These are phyloP conservation scores for Malassezia furfur DNA, from an alignment of 1,284 basidiomycete species.

Conservation along the genomic window DNA sequence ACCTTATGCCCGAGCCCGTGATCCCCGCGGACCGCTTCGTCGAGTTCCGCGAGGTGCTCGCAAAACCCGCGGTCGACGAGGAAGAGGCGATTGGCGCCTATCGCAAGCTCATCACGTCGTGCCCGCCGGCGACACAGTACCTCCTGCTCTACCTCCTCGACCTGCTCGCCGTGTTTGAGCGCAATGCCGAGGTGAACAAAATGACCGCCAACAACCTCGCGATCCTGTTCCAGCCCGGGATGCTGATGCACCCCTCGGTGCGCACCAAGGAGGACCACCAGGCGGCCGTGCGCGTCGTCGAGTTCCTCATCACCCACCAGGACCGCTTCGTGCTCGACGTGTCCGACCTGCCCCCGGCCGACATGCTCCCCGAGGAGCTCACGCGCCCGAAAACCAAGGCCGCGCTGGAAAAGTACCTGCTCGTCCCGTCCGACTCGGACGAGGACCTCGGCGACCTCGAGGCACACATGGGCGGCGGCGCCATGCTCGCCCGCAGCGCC, in stretches of 20 bases:
- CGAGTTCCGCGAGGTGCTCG: constrained; percentile 68
- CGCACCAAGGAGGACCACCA: constrained; percentile 59
- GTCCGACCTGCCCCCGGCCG: constrained; percentile 31
- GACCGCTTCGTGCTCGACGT: constrained; percentile 44
- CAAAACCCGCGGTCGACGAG: constrained; percentile 26
- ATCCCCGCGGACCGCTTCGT: constrained; percentile 81
- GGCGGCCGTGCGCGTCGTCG: constrained; percentile 77
- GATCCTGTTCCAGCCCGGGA: constrained; percentile 47
- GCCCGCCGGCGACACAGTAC: constrained; percentile 83
- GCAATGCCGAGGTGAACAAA: constrained; percentile 78
- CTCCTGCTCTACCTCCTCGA: constrained; percentile 92
- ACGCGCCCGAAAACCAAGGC: constrained; percentile 29
- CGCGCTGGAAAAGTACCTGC: constrained; percentile 16
- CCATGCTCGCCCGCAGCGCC: constrained; percentile 4
- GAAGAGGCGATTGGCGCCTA: constrained; percentile 52
- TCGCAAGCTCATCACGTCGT: constrained; percentile 69
- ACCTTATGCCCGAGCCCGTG: constrained; percentile 78
- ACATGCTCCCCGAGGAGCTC: constrained; percentile 30
- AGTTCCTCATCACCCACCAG: constrained; percentile 71
- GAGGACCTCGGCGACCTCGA: constrained; percentile 41
- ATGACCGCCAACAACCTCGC: constrained; percentile 73
- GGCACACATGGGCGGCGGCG: constrained; percentile 44
- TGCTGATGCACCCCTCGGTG: constrained; percentile 73
- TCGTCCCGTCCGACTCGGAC: constrained; percentile 44
- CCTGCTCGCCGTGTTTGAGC: constrained; percentile 83